These are phyloP conservation scores for Melaleuca alternifolia DNA, from an alignment of 345 rosid species.

Conservation along the genomic window DNA sequence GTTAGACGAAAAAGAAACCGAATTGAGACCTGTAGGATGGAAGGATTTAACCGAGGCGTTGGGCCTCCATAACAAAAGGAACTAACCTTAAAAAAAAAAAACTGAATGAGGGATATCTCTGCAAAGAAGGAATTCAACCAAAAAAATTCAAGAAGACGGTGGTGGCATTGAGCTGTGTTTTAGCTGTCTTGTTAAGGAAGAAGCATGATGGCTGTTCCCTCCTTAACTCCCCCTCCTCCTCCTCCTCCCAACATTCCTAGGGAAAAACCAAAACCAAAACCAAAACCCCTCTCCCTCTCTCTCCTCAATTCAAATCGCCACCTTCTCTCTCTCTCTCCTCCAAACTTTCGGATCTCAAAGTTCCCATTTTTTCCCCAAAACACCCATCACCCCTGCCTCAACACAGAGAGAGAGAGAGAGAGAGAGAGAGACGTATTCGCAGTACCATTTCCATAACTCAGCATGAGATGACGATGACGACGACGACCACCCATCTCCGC, in stretches of 20 bases:
- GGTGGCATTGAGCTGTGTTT: slow-evolving; percentile 64
- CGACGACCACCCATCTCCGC: background rate
- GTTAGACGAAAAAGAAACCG: background rate
- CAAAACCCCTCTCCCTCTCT: background rate
- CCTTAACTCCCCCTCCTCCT: background rate
- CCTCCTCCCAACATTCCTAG: background rate
- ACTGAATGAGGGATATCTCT: background rate
- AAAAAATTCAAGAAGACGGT: background rate
- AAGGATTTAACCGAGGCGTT: background rate
- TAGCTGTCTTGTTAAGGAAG: slow-evolving; percentile 44
- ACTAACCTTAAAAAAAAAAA: background rate
- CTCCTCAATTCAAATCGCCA: background rate
- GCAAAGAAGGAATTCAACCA: background rate
- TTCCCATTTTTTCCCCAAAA: background rate
- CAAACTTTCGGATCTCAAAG: background rate
- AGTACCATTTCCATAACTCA: background rate
- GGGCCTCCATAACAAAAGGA: background rate
- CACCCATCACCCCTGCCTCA: background rate
- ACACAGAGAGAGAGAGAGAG: background rate
- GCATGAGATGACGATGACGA: background rate
- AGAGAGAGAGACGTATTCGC: too few relatives aligned
- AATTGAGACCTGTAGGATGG: background rate
- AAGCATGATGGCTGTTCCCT: slow-evolving; percentile 11
- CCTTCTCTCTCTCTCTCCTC: background rate
- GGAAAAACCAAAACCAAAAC: background rate